phyloP scores from a whole-genome alignment of 208 protist species.

The Acanthamoeba healyi region DNA sequence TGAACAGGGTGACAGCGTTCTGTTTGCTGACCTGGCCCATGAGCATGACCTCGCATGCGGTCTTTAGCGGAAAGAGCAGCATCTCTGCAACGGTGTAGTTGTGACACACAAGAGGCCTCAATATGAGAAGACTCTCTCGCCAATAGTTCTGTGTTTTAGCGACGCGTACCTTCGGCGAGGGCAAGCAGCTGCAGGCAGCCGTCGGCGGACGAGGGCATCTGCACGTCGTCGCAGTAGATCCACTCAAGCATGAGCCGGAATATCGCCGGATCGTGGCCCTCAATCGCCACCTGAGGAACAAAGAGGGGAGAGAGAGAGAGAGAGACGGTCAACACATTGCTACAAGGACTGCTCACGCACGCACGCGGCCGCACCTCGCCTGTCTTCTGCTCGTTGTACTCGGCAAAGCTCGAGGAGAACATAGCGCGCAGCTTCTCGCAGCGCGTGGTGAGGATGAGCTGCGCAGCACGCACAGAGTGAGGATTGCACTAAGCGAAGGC shows the following conservation, averaged over 20 bases:
- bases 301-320: too few species aligned
- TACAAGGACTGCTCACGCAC: too few species aligned
- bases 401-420: background rate
- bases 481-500: too few species aligned
- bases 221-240: constrained; percentile 32
- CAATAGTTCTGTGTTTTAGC: too few species aligned
- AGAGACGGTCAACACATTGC: too few species aligned
- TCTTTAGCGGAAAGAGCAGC: constrained; percentile 14
- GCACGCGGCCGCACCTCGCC: too few species aligned
- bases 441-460: background rate
- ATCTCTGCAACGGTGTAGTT: background rate
- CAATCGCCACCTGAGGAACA: background rate
- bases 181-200: constrained; percentile 13
- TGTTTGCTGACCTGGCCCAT: background rate
- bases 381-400: constrained; percentile 28
- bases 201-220: background rate
- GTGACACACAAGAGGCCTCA: background rate
- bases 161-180: background rate
- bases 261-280: background rate
- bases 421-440: constrained; percentile 34
- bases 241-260: constrained; percentile 35
- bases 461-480: too few species aligned
- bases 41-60: background rate
- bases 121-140: too few species aligned
- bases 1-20: background rate